These are phyloP conservation scores for Rheum nobile DNA, from an alignment of 148 eudicot genomes.

Conservation along the genomic window DNA sequence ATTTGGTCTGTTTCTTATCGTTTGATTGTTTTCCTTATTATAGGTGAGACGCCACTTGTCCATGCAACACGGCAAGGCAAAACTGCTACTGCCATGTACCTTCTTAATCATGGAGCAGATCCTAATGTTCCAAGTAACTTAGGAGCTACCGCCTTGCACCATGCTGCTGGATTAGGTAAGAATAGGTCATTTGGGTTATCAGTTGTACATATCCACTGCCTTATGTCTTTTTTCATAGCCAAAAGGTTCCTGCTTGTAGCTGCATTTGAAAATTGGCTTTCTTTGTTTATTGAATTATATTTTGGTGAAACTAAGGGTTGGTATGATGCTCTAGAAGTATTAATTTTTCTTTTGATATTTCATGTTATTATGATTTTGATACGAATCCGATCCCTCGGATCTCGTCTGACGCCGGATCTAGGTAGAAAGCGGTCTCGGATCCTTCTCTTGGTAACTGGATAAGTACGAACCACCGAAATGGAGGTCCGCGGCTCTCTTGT, in stretches of 20 bases:
- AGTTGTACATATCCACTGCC: background rate
- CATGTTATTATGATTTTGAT: background rate
- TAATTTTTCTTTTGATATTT: background rate
- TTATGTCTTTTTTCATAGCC: background rate
- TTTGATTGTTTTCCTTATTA: background rate
- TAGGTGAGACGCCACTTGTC: constrained; percentile 89
- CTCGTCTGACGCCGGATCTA: too few relatives aligned
- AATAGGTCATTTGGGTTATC: background rate
- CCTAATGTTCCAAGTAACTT: constrained; percentile 64
- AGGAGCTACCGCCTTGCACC: constrained; percentile 93
- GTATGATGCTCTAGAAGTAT: background rate
- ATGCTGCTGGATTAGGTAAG: constrained; percentile 80
- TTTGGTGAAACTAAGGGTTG: background rate
- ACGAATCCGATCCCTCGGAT: too few relatives aligned
- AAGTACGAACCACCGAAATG: too few relatives aligned
- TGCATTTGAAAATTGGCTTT: background rate
- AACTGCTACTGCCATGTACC: constrained; percentile 54
- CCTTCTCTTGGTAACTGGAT: too few relatives aligned
- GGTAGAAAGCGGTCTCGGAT: too few relatives aligned
- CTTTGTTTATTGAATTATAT: background rate
- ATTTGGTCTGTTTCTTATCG: background rate
- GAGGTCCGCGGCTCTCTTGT: too few relatives aligned
- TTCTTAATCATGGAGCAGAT: constrained; percentile 71
- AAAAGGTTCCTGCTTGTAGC: background rate
- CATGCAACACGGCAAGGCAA: constrained; percentile 98